Evolutionary conservation across 805 yeast species (phyloP).

Genomic region (Tetrapisispora namnaoensis): DNA sequence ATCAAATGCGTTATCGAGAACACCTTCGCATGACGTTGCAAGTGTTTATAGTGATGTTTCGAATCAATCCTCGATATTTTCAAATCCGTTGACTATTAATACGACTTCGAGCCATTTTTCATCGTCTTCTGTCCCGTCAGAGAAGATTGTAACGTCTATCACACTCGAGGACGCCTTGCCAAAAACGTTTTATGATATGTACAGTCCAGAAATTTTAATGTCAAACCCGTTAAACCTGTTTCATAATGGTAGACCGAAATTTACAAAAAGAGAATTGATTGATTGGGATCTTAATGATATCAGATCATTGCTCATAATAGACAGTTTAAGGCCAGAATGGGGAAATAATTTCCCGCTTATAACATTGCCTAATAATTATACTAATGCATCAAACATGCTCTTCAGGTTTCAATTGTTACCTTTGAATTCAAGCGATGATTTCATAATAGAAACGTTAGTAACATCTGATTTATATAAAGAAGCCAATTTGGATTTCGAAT

Average conservation of each 20-base stretch:
- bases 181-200: slow-evolving; percentile 42
- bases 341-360: slow-evolving; percentile 40
- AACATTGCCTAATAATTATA: not conserved
- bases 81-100: slow-evolving; percentile 16
- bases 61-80: slow-evolving; percentile 6
- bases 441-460: slow-evolving; percentile 41
- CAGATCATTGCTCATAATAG: slow-evolving; percentile 51
- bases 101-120: slow-evolving; percentile 3
- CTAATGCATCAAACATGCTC: slow-evolving; percentile 9
- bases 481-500: slow-evolving; percentile 44
- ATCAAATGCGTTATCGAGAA: not conserved
- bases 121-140: not conserved
- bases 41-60: not conserved
- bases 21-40: not conserved
- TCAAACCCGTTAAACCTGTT: slow-evolving; percentile 33
- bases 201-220: slow-evolving; percentile 43
- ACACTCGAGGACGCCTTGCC: slow-evolving; percentile 47
- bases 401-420: slow-evolving; percentile 47
- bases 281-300: slow-evolving; percentile 69
- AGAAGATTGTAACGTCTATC: slow-evolving; percentile 15
- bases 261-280: slow-evolving; percentile 50
- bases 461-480: slow-evolving; percentile 58
- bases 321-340: slow-evolving; percentile 46
- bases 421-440: slow-evolving; percentile 38
- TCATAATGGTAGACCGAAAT: slow-evolving; percentile 50